Conservation (phyloP, 805 yeast genomes). For the Pichia paraexigua region DNA sequence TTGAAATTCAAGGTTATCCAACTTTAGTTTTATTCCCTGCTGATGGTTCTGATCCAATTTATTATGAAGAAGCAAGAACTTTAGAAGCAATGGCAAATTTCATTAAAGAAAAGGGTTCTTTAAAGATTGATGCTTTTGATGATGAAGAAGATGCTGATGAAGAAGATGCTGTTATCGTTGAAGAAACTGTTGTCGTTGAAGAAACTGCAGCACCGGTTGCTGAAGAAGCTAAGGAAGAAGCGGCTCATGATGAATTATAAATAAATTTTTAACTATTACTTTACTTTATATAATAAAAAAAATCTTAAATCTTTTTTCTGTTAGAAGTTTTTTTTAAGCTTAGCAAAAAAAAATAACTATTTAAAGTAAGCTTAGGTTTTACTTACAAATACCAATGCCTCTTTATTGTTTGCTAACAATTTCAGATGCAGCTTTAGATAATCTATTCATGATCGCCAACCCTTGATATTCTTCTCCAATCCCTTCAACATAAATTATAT, state of each 20-base stretch:
- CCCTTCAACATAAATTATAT: slow-evolving; percentile 77
- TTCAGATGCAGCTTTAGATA: slow-evolving; percentile 72
- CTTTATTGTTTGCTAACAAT: slow-evolving; percentile 10
- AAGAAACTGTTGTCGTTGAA: slow-evolving; percentile 17
- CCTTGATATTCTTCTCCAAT: slow-evolving; percentile 73
- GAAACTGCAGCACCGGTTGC: neutral
- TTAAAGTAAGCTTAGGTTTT: too few species aligned
- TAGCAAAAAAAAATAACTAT: too few species aligned
- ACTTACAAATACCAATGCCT: neutral
- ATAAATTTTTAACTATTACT: neutral
- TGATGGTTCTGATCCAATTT: slow-evolving; percentile 55
- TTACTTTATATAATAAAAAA: neutral
- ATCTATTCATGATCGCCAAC: slow-evolving; percentile 87
- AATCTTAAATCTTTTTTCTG: neutral
- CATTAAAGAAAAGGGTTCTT: slow-evolving; percentile 60
- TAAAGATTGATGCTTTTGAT: slow-evolving; percentile 46
- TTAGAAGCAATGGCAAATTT: slow-evolving; percentile 63
- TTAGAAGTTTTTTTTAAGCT: neutral
- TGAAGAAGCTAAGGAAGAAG: slow-evolving; percentile 2
- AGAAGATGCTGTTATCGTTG: slow-evolving; percentile 19
- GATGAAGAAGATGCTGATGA: slow-evolving; percentile 11
- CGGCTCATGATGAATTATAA: slow-evolving; percentile 17
- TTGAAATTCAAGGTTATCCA: slow-evolving; percentile 84
- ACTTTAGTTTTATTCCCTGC: slow-evolving; percentile 89
- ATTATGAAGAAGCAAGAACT: slow-evolving; percentile 65